phyloP scores from a whole-genome alignment of 129 eudicot species.

The Pulicaria dysenterica region DNA sequence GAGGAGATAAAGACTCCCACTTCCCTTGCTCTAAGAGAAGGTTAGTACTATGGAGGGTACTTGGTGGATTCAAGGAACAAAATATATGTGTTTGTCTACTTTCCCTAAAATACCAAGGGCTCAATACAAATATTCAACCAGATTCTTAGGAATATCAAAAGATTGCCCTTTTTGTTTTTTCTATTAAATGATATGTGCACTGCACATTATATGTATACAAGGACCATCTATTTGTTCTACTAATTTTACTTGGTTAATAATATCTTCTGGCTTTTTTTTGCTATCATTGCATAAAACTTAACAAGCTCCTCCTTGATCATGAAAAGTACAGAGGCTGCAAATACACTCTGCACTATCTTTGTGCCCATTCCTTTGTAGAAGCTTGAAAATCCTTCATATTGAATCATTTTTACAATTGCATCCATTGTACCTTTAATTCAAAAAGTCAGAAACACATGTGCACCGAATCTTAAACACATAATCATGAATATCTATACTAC shows the following conservation, averaged over 20 bases:
- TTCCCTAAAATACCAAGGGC: too few species aligned
- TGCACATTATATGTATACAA: constrained; percentile 22
- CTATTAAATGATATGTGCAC: neutral
- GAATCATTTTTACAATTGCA: constrained; percentile 92
- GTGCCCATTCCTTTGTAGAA: constrained; percentile 99
- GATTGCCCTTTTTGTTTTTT: constrained; percentile 3
- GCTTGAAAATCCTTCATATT: constrained; percentile 79
- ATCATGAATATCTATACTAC: neutral
- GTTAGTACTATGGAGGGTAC: too few species aligned
- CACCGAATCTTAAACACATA: neutral
- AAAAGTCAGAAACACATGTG: neutral
- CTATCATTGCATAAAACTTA: constrained; percentile 48
- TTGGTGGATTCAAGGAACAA: too few species aligned
- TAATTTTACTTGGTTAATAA: constrained; percentile 30
- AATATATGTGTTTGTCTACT: too few species aligned
- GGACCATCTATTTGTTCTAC: neutral
- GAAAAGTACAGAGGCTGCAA: constrained; percentile 97
- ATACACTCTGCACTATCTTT: constrained; percentile 94
- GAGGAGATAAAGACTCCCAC: too few species aligned
- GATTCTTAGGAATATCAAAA: too few species aligned
- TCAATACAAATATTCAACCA: too few species aligned
- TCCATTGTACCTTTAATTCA: constrained; percentile 66
- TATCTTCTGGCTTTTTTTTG: constrained; percentile 41
- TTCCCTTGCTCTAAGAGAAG: too few species aligned
- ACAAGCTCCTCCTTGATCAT: constrained; percentile 98